Evolutionary conservation across 2,329 filamentous ascomycete species (phyloP).

Genomic region (Rutstroemia sp.): DNA sequence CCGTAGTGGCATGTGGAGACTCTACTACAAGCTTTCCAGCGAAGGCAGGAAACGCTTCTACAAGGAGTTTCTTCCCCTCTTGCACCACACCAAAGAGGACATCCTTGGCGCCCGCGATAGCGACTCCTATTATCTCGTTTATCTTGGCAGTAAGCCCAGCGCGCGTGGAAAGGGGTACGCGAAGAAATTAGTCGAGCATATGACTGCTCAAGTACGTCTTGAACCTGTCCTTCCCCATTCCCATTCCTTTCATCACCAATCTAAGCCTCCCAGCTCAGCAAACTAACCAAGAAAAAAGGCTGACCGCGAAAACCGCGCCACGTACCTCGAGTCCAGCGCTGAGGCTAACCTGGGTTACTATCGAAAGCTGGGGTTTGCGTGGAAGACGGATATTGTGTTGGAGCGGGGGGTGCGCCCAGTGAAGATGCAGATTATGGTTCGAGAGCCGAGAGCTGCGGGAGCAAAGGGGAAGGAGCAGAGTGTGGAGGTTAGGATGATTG

Average conservation of each 20-base stretch:
- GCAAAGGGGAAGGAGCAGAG: constrained; percentile 31
- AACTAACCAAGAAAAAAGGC: constrained; percentile 36
- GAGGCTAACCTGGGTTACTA: constrained; percentile 64
- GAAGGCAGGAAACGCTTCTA: constrained; percentile 72
- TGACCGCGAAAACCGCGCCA: constrained; percentile 57
- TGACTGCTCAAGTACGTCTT: constrained; percentile 51
- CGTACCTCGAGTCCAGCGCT: constrained; percentile 75
- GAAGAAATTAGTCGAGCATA: constrained; percentile 61
- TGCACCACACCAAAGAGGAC: constrained; percentile 63
- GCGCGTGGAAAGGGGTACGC: constrained; percentile 68
- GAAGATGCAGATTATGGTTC: constrained; percentile 72
- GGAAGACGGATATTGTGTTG: constrained; percentile 55
- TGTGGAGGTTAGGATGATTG: constrained; percentile 11
- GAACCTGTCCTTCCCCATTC: background rate
- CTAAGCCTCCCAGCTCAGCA: background rate
- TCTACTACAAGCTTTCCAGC: constrained; percentile 64
- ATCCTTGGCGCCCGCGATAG: constrained; percentile 60
- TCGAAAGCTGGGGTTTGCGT: constrained; percentile 65
- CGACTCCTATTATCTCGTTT: constrained; percentile 75
- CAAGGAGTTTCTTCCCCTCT: constrained; percentile 65
- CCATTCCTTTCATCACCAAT: background rate
- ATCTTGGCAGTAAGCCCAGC: constrained; percentile 67
- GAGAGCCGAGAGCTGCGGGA: constrained; percentile 46
- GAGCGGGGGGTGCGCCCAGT: constrained; percentile 51
- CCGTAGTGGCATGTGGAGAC: constrained; percentile 69